Conservation (phyloP, 2,329 filamentous ascomycete species). For the Fusarium setosum region DNA sequence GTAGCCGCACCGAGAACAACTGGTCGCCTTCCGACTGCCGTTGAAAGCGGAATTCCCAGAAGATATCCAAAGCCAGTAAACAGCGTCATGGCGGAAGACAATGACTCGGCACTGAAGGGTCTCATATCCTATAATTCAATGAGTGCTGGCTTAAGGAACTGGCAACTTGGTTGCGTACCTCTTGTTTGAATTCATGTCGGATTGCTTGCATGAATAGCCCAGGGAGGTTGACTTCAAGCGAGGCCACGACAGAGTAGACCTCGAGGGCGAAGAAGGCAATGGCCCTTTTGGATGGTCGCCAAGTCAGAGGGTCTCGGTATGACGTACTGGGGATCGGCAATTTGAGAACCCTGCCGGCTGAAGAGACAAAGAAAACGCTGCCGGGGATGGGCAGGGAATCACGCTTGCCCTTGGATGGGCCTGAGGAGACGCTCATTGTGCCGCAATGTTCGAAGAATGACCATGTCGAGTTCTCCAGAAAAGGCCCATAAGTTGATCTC, state of each 20-base stretch:
- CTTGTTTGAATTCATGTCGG: conserved; percentile 3
- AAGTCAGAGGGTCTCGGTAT: conserved; percentile 31
- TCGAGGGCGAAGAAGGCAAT: conserved; percentile 19
- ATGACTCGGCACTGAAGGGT: not conserved
- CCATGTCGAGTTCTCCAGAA: not conserved
- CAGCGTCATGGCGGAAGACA: conserved; percentile 26
- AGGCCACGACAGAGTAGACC: conserved; percentile 10
- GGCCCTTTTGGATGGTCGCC: conserved; percentile 16
- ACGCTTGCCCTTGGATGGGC: not conserved
- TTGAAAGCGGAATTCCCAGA: conserved; percentile 23
- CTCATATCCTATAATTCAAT: not conserved
- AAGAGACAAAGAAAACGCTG: conserved; percentile 39
- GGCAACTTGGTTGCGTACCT: not conserved
- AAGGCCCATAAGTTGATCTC: not conserved
- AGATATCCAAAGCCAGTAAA: conserved; percentile 22
- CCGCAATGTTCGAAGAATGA: not conserved
- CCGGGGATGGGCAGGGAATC: conserved; percentile 35
- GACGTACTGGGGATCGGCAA: conserved; percentile 34
- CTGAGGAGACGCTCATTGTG: conserved; percentile 8
- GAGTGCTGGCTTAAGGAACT: not conserved
- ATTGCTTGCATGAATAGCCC: conserved; percentile 7
- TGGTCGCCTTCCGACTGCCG: conserved; percentile 25
- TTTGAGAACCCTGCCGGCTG: conserved; percentile 24
- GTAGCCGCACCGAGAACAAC: conserved; percentile 9
- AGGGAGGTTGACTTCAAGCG: conserved; percentile 21